phyloP scores from a whole-genome alignment of 768 basidiomycete species.

The Mycena leptocephala region DNA sequence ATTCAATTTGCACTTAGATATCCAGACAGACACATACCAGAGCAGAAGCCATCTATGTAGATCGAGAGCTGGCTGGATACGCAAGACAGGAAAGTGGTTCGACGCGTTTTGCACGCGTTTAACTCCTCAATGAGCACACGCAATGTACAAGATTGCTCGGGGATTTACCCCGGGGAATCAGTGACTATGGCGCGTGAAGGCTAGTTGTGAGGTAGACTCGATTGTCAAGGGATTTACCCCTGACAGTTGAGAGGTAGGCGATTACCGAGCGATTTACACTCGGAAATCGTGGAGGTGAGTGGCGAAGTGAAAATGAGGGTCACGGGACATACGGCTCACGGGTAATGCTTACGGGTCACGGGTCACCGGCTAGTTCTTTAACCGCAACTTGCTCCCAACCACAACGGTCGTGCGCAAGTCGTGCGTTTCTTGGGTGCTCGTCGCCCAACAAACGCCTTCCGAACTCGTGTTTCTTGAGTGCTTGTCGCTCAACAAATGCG shows the following conservation, averaged over 20 bases:
- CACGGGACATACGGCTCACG: no score
- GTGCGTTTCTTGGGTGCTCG: constrained; percentile 11
- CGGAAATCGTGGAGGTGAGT: no score
- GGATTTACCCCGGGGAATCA: not conserved
- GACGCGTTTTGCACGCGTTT: no score
- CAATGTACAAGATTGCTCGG: not conserved
- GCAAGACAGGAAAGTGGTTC: no score
- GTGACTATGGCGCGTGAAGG: not conserved
- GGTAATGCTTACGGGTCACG: not conserved
- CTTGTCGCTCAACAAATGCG: not conserved
- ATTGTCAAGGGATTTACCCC: not conserved
- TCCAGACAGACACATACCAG: not conserved
- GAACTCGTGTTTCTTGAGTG: not conserved
- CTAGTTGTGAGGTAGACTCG: not conserved
- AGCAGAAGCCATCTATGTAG: not conserved
- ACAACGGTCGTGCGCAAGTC: not conserved
- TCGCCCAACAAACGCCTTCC: constrained; percentile 1
- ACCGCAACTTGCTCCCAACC: not conserved
- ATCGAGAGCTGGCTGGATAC: not conserved
- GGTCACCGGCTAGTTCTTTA: not conserved
- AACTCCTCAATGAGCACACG: no score
- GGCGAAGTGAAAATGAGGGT: not conserved
- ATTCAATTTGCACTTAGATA: not conserved
- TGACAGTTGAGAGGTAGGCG: not conserved
- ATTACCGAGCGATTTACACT: not conserved